Conservation (phyloP, 257 asterid species). For the Perilla frutescens region DNA sequence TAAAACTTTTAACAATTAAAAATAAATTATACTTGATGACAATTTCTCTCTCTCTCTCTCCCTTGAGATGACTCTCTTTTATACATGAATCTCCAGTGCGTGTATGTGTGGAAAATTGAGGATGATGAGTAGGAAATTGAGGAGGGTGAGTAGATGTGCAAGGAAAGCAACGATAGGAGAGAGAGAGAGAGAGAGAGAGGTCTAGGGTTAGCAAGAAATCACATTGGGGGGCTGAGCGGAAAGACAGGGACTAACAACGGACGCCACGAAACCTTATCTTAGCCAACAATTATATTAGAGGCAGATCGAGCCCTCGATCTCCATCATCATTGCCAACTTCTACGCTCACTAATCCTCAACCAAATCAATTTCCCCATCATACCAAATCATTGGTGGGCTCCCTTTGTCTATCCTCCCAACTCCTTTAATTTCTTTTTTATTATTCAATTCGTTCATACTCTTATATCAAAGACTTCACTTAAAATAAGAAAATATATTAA, state of each 20-base stretch:
- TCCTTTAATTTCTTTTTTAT: no score
- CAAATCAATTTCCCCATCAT: constrained; percentile 46
- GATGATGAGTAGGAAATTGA: neutral
- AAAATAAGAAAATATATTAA: no score
- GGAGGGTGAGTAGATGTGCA: constrained; percentile 28
- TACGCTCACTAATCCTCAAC: constrained; percentile 35
- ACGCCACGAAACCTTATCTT: constrained; percentile 38
- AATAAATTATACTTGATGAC: neutral
- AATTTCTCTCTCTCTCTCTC: neutral
- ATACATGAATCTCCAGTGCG: neutral
- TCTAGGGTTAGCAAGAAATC: constrained; percentile 12
- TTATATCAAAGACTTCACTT: no score
- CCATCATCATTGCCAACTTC: constrained; percentile 38
- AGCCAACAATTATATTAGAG: neutral
- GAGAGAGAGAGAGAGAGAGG: neutral
- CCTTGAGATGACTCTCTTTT: no score
- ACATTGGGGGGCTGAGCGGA: constrained; percentile 54
- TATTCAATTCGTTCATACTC: no score
- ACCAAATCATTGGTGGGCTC: constrained; percentile 59
- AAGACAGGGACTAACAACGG: constrained; percentile 57
- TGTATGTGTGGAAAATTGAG: neutral
- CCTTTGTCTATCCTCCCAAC: constrained; percentile 24
- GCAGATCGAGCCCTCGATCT: neutral
- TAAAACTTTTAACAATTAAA: neutral
- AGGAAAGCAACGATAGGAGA: neutral